Conservation (phyloP, 2,329 filamentous ascomycete genomes). For the Phialophora macrospora region DNA sequence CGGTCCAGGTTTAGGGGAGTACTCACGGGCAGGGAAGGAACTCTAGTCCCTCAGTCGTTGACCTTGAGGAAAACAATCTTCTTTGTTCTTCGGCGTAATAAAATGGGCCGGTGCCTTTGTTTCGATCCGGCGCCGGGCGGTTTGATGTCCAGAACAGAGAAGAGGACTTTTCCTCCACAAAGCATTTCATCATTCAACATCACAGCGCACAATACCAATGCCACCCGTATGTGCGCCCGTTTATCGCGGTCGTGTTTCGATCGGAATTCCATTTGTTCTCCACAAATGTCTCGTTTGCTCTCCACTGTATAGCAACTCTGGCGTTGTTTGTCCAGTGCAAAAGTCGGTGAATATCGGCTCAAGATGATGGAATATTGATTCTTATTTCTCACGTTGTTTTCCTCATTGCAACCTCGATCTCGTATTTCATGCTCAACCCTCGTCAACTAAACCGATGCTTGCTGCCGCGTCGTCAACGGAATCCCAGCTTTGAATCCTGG, state of each 20-base stretch:
- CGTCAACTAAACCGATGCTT: conserved; percentile 30
- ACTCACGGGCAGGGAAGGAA: conserved; percentile 38
- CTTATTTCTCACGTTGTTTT: background rate
- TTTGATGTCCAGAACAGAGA: conserved; percentile 16
- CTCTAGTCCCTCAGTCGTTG: conserved; percentile 37
- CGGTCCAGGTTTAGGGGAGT: background rate
- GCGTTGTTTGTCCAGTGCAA: conserved; percentile 7
- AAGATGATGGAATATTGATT: conserved; percentile 7
- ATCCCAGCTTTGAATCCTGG: conserved; percentile 51
- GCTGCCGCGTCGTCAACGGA: conserved; percentile 45
- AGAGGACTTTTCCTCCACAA: conserved; percentile 25
- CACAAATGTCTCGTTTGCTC: conserved; percentile 30
- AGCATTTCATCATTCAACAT: conserved; percentile 37
- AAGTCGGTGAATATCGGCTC: conserved; percentile 1
- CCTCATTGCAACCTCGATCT: conserved; percentile 16
- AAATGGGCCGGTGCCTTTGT: conserved; percentile 8
- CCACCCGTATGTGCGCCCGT: conserved; percentile 28
- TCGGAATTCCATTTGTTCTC: conserved; percentile 35
- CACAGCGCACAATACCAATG: conserved; percentile 34
- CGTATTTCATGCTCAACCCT: conserved; percentile 9
- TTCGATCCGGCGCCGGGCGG: conserved; percentile 9
- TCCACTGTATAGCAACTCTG: conserved; percentile 27
- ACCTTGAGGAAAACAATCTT: conserved; percentile 18
- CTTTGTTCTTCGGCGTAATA: conserved; percentile 15
- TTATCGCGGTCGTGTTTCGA: conserved; percentile 19